Evolutionary conservation across 2,329 filamentous ascomycete genomes (phyloP).

Genomic region (Diaporthe citri): DNA sequence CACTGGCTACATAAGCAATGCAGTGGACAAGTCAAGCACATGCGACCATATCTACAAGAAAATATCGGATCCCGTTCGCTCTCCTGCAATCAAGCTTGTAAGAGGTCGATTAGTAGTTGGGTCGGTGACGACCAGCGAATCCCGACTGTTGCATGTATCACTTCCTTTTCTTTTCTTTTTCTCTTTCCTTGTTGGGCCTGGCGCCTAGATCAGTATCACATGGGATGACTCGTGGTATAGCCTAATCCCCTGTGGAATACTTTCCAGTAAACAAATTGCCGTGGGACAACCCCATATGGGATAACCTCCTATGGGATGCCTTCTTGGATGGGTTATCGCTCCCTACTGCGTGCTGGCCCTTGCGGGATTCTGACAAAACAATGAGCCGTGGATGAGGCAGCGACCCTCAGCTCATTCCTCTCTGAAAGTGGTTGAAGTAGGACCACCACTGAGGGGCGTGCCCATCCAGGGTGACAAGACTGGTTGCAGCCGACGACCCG

Average conservation of each 20-base stretch:
- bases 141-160: constrained; percentile 20
- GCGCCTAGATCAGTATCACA: no score
- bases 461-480: no score
- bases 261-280: no score
- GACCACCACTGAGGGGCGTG: not conserved
- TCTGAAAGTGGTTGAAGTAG: not conserved
- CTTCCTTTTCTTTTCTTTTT: not conserved
- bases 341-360: not conserved
- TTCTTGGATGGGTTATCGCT: no score
- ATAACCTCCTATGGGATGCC: no score
- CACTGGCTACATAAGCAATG: not conserved
- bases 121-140: constrained; percentile 27
- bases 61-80: constrained; percentile 22
- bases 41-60: constrained; percentile 22
- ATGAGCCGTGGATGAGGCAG: not conserved
- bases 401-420: not conserved
- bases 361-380: not conserved
- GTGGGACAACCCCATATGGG: no score
- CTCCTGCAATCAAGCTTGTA: constrained; percentile 19
- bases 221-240: no score
- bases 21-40: not conserved
- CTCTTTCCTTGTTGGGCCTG: not conserved
- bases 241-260: no score
- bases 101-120: constrained; percentile 17
- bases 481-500: not conserved